Percentiles rank a stretch among this genome's conserved stretches.
phyloP scores from a whole-genome alignment of 495 filamentous ascomycete species.

The Lasiosphaeria ovina region DNA sequence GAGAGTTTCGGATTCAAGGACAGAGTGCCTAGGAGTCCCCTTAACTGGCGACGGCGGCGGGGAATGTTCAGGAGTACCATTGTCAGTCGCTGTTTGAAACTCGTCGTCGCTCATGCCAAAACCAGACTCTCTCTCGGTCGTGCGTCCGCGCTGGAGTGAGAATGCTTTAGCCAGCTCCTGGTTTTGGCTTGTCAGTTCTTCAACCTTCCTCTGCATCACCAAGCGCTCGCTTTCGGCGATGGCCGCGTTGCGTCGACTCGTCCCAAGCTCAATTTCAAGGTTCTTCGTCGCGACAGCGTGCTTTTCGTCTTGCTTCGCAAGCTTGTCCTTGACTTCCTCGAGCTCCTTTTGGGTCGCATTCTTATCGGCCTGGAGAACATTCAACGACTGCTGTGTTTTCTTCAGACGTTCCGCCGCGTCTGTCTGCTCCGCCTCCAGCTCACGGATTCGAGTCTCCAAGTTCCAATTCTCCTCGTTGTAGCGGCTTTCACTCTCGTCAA shows the following conservation, averaged over 20 bases:
- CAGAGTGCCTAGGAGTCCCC: conserved; percentile 81
- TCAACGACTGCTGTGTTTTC: conserved; percentile 69
- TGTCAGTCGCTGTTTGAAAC: conserved; percentile 62
- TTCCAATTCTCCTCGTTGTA: conserved; percentile 99
- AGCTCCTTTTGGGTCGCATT: conserved; percentile 72
- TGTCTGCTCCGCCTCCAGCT: conserved; percentile 64
- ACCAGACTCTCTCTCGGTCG: conserved; percentile 60
- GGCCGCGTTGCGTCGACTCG: conserved; percentile 69
- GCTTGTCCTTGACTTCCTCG: conserved; percentile 77
- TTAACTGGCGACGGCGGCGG: conserved; percentile 89
- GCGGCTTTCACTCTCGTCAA: conserved; percentile 90
- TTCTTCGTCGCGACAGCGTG: conserved; percentile 71
- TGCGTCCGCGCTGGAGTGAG: conserved; percentile 65
- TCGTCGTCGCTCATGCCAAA: conserved; percentile 59
- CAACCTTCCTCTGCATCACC: conserved; percentile 73
- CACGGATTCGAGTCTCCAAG: conserved; percentile 84
- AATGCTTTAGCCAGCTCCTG: conserved; percentile 79
- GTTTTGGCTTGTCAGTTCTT: conserved; percentile 83
- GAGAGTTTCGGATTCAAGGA: conserved; percentile 88
- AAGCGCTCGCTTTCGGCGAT: conserved; percentile 72
- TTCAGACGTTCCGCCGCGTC: conserved; percentile 77
- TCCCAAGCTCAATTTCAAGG: conserved; percentile 81
- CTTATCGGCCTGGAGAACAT: conserved; percentile 70
- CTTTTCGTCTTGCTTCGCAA: conserved; percentile 78
- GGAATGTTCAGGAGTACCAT: conserved; percentile 81